Percentiles rank a stretch among this genome's conserved stretches.
Conservation (phyloP, 805 yeast species). For the Teunomyces aglyptinius region DNA sequence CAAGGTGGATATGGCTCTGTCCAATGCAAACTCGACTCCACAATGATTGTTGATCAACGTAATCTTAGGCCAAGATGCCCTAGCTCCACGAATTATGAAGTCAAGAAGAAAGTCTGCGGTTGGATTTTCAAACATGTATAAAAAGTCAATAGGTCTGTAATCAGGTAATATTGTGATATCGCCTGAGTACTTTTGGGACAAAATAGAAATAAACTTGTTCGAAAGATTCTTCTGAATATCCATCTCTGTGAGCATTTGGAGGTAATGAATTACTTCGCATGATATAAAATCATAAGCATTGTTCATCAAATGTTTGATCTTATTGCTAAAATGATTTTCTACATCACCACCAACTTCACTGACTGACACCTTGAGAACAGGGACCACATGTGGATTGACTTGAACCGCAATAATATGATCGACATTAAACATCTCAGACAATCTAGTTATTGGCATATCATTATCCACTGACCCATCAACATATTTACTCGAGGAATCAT, state of each 20-base stretch:
- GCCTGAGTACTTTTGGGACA: conserved; percentile 88
- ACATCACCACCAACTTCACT: conserved; percentile 68
- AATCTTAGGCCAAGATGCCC: conserved; percentile 92
- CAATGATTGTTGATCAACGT: conserved; percentile 86
- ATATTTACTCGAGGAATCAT: conserved; percentile 67
- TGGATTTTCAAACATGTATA: conserved; percentile 74
- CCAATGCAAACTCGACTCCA: conserved; percentile 83
- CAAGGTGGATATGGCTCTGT: conserved; percentile 67
- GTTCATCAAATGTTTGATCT: conserved; percentile 50
- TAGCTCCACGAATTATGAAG: conserved; percentile 75
- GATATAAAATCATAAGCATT: conserved; percentile 57
- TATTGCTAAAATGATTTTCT: conserved; percentile 58
- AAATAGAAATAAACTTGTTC: conserved; percentile 68
- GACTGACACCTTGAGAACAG: conserved; percentile 69
- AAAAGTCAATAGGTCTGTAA: conserved; percentile 54
- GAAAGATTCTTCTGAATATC: conserved; percentile 74
- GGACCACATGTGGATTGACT: conserved; percentile 95
- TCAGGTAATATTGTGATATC: conserved; percentile 92
- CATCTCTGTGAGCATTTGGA: conserved; percentile 70
- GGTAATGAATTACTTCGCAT: conserved; percentile 73
- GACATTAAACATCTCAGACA: conserved; percentile 95
- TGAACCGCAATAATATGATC: conserved; percentile 97
- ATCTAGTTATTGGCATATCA: conserved; percentile 85
- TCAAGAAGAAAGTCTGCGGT: conserved; percentile 70
- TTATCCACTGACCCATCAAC: conserved; percentile 97